A percentile compares a stretch with the other conserved stretches of the same genome.
Evolutionary conservation across 2,329 filamentous ascomycete genomes (phyloP).

Genomic region (Verticillium albo-atrum): DNA sequence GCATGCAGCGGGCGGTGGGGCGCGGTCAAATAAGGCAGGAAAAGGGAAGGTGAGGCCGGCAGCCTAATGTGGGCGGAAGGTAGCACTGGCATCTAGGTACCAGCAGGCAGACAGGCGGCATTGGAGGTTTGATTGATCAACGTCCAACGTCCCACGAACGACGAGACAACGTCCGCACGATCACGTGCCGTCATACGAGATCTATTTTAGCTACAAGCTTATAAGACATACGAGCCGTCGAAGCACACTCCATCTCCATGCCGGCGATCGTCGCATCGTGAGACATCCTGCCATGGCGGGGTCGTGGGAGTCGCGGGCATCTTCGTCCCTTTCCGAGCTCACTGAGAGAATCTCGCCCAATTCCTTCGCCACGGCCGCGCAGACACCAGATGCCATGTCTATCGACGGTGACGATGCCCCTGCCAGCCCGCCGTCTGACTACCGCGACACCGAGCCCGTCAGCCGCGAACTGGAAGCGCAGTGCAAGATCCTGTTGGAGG

Average conservation of each 20-base stretch:
- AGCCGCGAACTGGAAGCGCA: slow-evolving; percentile 62
- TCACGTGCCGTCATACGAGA: neutral
- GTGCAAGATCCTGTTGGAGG: slow-evolving; percentile 69
- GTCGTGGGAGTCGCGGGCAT: neutral
- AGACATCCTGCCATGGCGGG: neutral
- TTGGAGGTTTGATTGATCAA: neutral
- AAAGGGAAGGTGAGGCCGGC: no score
- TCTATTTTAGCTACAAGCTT: neutral
- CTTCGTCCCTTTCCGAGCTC: neutral
- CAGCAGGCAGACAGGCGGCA: neutral
- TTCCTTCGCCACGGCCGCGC: slow-evolving; percentile 31
- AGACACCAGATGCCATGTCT: neutral
- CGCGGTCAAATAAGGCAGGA: neutral
- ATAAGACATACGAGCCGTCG: neutral
- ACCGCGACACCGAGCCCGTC: slow-evolving; percentile 51
- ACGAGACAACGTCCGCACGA: neutral
- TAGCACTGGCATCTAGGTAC: no score
- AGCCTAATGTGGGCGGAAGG: no score
- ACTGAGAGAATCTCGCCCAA: slow-evolving; percentile 14
- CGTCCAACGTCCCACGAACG: neutral
- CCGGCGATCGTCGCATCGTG: neutral
- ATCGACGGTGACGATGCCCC: neutral
- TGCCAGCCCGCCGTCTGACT: slow-evolving; percentile 25
- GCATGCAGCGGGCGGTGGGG: neutral
- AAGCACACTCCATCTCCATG: neutral